Base-by-base conservation (phyloP, 805 yeast genomes). In the Candida jianshihensis region DNA sequence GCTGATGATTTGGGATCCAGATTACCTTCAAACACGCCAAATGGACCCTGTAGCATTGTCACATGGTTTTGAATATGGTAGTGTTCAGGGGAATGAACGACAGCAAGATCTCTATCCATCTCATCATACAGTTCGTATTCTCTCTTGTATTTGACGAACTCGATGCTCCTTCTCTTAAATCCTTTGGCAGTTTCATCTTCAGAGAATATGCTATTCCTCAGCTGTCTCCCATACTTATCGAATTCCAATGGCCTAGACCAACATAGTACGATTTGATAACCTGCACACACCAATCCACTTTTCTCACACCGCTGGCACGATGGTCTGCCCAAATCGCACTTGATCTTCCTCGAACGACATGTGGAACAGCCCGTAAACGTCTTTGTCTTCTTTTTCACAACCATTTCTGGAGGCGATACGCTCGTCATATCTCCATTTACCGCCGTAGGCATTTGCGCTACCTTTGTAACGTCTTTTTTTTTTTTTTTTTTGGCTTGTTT, bases 321-420 rank as follows among this genome's bases (percentile, higher is more conserved):
- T 0, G 96, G 96, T 44, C 69, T 71, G 13, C 68, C 63, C 38
- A 82, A 63, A 54, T 86, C 95, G 57, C 96, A 88, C 39, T 83
- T 78, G 33, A 87, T 79, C 56, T 86, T 83, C 31, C 96, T 59
- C 13, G 79, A 64, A 30, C 96, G 68, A 51, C 96, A 87, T 0
- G 95, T 84, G 66, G 85, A 85, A 54, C 96, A 88, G 1, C 96
- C 96, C 0, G 84, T 78, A 52, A 85, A 87, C 0, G 92, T 78
- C 53, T 87, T 88, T 8, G 74, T 71, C 39, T 78, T 60, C 42
- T 59, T 66, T 41, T 47, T 51, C 29, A 15, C 18, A n/a, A n/a
- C n/a, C n/a, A n/a, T n/a, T n/a, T n/a, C n/a, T 8, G 19, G 10
- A 7, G 25, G 19, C 10, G 18, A 31, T 12, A 9, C 25, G 8